Evolutionary conservation across 208 protist species (phyloP).

Genomic region (Leishmania tarentolae): DNA sequence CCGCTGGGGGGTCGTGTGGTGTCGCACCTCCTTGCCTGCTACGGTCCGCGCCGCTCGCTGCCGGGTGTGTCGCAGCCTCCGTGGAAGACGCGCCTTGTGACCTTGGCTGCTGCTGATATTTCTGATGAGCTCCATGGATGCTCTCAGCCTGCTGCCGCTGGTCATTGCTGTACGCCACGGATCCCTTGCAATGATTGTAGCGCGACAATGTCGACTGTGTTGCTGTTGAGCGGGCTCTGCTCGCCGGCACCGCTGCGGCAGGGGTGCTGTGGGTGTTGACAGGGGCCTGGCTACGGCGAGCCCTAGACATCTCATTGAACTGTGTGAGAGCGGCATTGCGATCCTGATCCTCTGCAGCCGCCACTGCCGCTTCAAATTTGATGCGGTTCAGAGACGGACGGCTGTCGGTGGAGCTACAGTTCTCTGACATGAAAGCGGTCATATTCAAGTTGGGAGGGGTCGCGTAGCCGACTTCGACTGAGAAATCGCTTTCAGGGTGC

Average conservation of each 20-base stretch:
- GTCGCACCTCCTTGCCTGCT: neutral
- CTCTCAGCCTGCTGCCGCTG: neutral
- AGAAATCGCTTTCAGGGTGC: neutral
- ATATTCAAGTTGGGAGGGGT: neutral
- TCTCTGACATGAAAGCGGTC: neutral
- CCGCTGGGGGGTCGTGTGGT: neutral
- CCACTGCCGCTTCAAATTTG: neutral
- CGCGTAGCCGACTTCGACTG: neutral
- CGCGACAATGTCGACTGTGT: neutral
- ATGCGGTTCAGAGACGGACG: conserved; percentile 11
- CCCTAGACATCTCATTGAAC: conserved; percentile 9
- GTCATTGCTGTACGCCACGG: neutral
- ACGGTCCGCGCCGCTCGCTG: neutral
- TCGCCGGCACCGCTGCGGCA: neutral
- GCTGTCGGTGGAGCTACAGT: neutral
- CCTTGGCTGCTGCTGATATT: conserved; percentile 5
- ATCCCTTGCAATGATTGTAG: conserved; percentile 1
- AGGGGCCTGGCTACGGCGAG: neutral
- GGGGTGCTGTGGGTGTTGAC: neutral
- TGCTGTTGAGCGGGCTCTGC: neutral
- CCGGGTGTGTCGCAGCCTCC: neutral
- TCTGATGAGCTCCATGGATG: neutral
- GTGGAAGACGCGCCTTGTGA: neutral
- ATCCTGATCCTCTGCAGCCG: neutral
- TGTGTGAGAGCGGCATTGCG: neutral